These are phyloP conservation scores for Auriculariales sp. DNA, from an alignment of 768 basidiomycete species.

Conservation along the genomic window DNA sequence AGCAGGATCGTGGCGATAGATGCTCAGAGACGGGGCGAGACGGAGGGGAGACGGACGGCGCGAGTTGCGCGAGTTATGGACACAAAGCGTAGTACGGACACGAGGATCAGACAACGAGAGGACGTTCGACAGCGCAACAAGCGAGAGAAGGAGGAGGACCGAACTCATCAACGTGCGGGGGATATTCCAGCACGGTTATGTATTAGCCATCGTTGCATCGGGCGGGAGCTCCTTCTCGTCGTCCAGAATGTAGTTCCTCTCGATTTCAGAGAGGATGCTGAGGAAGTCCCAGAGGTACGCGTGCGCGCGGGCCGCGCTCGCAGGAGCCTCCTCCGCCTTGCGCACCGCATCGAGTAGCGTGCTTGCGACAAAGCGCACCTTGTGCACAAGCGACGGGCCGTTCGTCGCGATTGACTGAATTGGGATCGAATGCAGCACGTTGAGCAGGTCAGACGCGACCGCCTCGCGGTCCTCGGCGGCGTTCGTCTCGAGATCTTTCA, in stretches of 20 bases:
- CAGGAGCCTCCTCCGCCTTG: constrained; percentile 66
- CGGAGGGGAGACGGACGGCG: too few relatives aligned
- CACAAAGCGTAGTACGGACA: too few relatives aligned
- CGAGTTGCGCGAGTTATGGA: too few relatives aligned
- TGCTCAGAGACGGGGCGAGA: too few relatives aligned
- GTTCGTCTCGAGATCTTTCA: constrained; percentile 14
- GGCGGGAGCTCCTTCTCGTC: constrained; percentile 4
- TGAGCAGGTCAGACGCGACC: constrained; percentile 75
- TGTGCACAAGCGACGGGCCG: constrained; percentile 75
- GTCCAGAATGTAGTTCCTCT: constrained; percentile 56
- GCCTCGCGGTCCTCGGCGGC: constrained; percentile 59
- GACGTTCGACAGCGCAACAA: too few relatives aligned
- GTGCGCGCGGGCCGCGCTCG: constrained; percentile 71
- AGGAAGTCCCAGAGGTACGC: constrained; percentile 88
- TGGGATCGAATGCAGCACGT: constrained; percentile 82
- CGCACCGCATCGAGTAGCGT: constrained; percentile 74
- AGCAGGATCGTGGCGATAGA: too few relatives aligned
- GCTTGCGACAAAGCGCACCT: constrained; percentile 87
- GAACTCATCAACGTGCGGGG: too few relatives aligned
- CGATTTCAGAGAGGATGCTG: constrained; percentile 82
- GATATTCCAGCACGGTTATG: too few relatives aligned
- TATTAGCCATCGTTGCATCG: too few relatives aligned
- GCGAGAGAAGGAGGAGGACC: too few relatives aligned
- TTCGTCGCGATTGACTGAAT: constrained; percentile 88
- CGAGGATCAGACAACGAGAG: too few relatives aligned